These are phyloP conservation scores for Suillus discolor DNA, from an alignment of 768 basidiomycete genomes.

Conservation along the genomic window DNA sequence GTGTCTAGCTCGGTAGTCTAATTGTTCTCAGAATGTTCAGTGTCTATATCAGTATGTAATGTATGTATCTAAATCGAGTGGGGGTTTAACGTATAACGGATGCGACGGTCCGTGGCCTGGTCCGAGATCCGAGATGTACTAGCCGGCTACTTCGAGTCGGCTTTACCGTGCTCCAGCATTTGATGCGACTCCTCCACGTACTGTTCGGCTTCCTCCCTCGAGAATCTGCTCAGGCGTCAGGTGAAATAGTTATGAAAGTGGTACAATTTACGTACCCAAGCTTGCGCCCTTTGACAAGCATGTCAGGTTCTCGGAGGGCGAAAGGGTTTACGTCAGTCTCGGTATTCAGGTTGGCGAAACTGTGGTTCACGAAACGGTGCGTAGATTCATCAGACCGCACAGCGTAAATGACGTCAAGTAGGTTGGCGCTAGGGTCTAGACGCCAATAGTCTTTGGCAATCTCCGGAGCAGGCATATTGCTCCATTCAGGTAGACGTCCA, in stretches of 20 bases:
- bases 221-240: constrained; percentile 48
- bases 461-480: constrained; percentile 71
- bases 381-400: constrained; percentile 93
- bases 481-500: constrained; percentile 83
- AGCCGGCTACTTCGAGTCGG: constrained; percentile 32
- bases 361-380: constrained; percentile 96
- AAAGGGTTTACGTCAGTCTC: constrained; percentile 87
- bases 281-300: constrained; percentile 77
- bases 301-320: constrained; percentile 85
- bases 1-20: no score
- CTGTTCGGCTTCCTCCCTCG: constrained; percentile 64
- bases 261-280: constrained; percentile 56
- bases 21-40: no score
- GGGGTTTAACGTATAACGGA: constrained; percentile 8
- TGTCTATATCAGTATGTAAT: no score
- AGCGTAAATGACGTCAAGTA: constrained; percentile 89
- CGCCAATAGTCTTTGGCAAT: constrained; percentile 98
- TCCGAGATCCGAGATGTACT: neutral
- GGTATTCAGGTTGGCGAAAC: constrained; percentile 81
- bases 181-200: constrained; percentile 66
- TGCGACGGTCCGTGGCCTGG: constrained; percentile 5
- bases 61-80: neutral
- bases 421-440: constrained; percentile 65
- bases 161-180: constrained; percentile 36
- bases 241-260: constrained; percentile 3